Conservation (phyloP, 2,329 filamentous ascomycete genomes). For the Trichophyton simii region DNA sequence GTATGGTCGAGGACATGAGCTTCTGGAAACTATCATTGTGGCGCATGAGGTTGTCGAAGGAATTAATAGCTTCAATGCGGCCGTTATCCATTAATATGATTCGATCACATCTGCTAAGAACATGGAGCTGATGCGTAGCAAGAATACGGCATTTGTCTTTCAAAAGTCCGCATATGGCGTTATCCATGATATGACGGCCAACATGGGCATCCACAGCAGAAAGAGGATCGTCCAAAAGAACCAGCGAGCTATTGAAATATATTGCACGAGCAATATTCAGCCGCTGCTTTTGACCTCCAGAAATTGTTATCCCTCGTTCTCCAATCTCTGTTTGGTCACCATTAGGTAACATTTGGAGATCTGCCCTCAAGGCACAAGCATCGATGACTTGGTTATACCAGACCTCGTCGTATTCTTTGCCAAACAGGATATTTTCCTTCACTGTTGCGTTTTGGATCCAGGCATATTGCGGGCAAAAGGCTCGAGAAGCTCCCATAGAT, state of each 20-base stretch:
- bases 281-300: conserved; percentile 88
- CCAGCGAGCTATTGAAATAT: conserved; percentile 51
- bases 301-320: conserved; percentile 88
- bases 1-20: conserved; percentile 68
- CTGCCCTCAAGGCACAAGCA: conserved; percentile 71
- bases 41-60: conserved; percentile 75
- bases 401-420: conserved; percentile 57
- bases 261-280: conserved; percentile 80
- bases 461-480: conserved; percentile 91
- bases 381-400: conserved; percentile 82
- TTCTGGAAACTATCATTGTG: conserved; percentile 65
- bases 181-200: conserved; percentile 68
- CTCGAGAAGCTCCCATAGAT: conserved; percentile 62
- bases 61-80: conserved; percentile 71
- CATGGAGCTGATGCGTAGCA: conserved; percentile 90
- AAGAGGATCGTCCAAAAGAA: conserved; percentile 53
- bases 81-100: conserved; percentile 91
- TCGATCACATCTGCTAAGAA: conserved; percentile 77
- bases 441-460: conserved; percentile 94
- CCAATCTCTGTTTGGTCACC: conserved; percentile 88
- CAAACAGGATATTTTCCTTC: conserved; percentile 81
- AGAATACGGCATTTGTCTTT: conserved; percentile 82
- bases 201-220: conserved; percentile 47
- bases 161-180: conserved; percentile 79
- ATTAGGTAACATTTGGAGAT: conserved; percentile 85